Evolutionary conservation across 225 moss, liverwort and hornwort species (phyloP).

Genomic region (Straminergon stramineum): DNA sequence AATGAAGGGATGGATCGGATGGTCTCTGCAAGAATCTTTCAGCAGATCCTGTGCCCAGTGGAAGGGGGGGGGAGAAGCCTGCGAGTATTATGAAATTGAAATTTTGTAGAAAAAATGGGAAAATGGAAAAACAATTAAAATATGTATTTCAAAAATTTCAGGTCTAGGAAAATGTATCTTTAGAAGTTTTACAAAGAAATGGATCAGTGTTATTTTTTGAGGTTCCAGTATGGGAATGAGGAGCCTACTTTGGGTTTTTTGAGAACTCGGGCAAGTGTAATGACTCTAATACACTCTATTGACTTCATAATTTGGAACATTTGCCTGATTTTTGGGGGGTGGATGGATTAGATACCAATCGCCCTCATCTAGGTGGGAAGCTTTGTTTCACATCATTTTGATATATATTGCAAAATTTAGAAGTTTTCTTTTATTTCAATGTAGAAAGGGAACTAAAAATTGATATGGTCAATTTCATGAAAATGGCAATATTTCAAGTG

Average conservation of each 20-base stretch:
- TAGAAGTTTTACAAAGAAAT: accelerated
- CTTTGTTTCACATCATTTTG: not conserved
- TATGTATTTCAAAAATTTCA: not conserved
- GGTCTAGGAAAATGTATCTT: not conserved
- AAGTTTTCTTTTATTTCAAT: too few species aligned
- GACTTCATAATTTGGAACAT: not conserved
- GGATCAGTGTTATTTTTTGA: not conserved
- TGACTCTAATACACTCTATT: too few species aligned
- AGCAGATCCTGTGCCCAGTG: too few species aligned
- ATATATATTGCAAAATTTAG: not conserved
- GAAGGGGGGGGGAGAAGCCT: too few species aligned
- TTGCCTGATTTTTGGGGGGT: too few species aligned
- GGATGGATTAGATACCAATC: not conserved
- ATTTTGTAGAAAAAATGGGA: not conserved
- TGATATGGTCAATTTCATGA: too few species aligned
- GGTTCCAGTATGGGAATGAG: accelerated
- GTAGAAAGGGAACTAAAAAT: not conserved
- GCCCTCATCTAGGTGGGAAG: accelerated
- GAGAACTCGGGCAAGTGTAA: accelerated
- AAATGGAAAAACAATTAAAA: not conserved
- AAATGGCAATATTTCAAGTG: too few species aligned
- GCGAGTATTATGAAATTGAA: not conserved
- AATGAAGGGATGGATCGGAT: too few species aligned
- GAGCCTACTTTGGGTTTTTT: not conserved
- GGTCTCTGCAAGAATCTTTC: too few species aligned